These are phyloP conservation scores for Hymenoscyphus scutula DNA, from an alignment of 2,329 filamentous ascomycete species.

Conservation along the genomic window DNA sequence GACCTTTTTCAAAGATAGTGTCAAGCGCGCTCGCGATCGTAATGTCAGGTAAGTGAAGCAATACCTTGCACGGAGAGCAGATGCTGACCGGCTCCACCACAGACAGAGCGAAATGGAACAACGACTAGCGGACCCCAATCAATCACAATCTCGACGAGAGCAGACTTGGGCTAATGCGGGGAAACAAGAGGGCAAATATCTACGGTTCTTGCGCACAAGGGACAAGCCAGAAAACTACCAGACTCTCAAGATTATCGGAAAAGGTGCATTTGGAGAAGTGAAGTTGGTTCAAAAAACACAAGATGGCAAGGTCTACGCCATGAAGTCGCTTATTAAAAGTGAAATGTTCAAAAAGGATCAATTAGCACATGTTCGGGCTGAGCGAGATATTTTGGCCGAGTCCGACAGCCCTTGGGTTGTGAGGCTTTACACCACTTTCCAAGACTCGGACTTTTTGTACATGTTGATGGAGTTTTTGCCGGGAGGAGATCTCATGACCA, in stretches of 20 bases:
- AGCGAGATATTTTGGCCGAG: slow-evolving; percentile 95
- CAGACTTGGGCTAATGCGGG: slow-evolving; percentile 82
- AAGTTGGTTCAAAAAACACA: slow-evolving; percentile 95
- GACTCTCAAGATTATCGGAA: slow-evolving; percentile 97
- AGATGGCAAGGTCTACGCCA: slow-evolving; percentile 94
- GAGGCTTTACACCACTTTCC: slow-evolving; percentile 97
- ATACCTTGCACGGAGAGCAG: not conserved
- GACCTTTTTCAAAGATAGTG: slow-evolving; percentile 98
- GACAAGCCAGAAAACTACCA: slow-evolving; percentile 93
- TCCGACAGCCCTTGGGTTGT: slow-evolving; percentile 99
- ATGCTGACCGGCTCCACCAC: slow-evolving; percentile 1
- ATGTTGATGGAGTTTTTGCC: slow-evolving; percentile 99
- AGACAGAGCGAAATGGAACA: slow-evolving; percentile 92
- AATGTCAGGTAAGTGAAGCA: slow-evolving; percentile 73
- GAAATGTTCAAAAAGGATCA: slow-evolving; percentile 99
- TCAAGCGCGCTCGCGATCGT: slow-evolving; percentile 89
- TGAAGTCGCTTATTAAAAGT: slow-evolving; percentile 97
- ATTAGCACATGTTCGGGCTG: slow-evolving; percentile 92
- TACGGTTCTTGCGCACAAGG: slow-evolving; percentile 90
- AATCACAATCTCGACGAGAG: slow-evolving; percentile 74
- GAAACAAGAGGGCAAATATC: slow-evolving; percentile 85
- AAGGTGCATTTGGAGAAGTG: slow-evolving; percentile 97
- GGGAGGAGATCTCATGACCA: slow-evolving; percentile 98
- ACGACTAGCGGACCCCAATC: slow-evolving; percentile 73
- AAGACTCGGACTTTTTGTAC: slow-evolving; percentile 93